Percentiles rank a stretch among this genome's conserved stretches.
These are phyloP conservation scores for Coniochaeta hoffmannii DNA, from an alignment of 2,329 filamentous ascomycete species.

Conservation along the genomic window DNA sequence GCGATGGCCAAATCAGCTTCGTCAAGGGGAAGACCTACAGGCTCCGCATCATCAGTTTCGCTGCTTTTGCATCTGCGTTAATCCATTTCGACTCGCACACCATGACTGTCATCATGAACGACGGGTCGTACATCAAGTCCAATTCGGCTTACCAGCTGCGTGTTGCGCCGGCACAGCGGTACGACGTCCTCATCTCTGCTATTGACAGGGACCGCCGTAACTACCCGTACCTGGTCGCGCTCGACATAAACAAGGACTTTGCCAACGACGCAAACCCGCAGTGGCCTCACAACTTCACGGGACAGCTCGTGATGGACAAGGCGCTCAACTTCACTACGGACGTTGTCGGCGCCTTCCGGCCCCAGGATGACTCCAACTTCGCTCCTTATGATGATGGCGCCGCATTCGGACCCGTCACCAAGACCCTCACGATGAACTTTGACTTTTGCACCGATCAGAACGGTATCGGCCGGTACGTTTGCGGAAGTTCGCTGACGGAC, in stretches of 20 bases:
- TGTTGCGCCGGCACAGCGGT: constrained; percentile 35
- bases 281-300: constrained; percentile 34
- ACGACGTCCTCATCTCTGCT: constrained; percentile 32
- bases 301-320: constrained; percentile 31
- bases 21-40: constrained; percentile 37
- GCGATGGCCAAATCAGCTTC: constrained; percentile 26
- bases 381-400: constrained; percentile 45
- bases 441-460: constrained; percentile 53
- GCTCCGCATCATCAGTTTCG: constrained; percentile 37
- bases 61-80: constrained; percentile 34
- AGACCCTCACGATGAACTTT: constrained; percentile 48
- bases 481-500: background rate
- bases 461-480: constrained; percentile 47
- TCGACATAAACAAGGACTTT: constrained; percentile 37
- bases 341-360: constrained; percentile 31
- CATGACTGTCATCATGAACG: constrained; percentile 38
- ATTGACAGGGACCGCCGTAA: constrained; percentile 27
- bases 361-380: constrained; percentile 56
- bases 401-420: constrained; percentile 43
- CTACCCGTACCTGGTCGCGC: constrained; percentile 33
- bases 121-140: constrained; percentile 31
- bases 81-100: constrained; percentile 34
- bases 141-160: constrained; percentile 29
- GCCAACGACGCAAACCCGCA: constrained; percentile 19
- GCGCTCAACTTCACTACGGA: constrained; percentile 19